phyloP scores from a whole-genome alignment of 495 filamentous ascomycete genomes.

The Penicillium manginii region DNA sequence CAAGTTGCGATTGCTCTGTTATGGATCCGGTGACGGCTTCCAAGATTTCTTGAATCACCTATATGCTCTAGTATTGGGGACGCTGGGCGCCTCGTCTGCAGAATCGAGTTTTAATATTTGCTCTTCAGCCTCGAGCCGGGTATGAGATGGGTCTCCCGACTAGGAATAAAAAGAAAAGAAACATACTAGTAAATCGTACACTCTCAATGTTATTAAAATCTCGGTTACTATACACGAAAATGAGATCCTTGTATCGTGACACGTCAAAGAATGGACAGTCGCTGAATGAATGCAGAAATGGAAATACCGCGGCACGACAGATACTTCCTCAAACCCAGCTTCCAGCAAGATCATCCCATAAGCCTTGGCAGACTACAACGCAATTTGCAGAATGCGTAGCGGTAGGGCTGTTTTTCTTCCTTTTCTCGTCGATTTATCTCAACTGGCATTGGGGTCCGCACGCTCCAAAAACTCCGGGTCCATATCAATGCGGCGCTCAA shows the following conservation, averaged over 20 bases:
- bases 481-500: constrained; percentile 82
- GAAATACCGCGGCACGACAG: not conserved
- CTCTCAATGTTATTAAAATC: not conserved
- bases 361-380: too few relatives aligned
- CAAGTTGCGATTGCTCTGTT: too few relatives aligned
- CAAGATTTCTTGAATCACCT: too few relatives aligned
- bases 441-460: constrained; percentile 54
- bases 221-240: not conserved
- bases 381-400: too few relatives aligned
- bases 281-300: constrained; percentile 13
- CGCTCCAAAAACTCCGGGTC: constrained; percentile 92
- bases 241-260: constrained; percentile 1
- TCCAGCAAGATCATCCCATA: too few relatives aligned
- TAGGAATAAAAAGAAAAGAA: not conserved
- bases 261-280: constrained; percentile 4
- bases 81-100: too few relatives aligned
- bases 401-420: too few relatives aligned
- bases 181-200: not conserved
- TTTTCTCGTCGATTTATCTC: constrained; percentile 5
- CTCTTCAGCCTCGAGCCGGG: too few relatives aligned
- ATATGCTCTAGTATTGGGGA: too few relatives aligned
- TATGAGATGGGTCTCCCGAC: not conserved
- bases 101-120: too few relatives aligned
- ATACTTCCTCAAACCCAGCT: not conserved
- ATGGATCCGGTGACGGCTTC: too few relatives aligned